Base-by-base conservation (phyloP, 2,329 filamentous ascomycete species). In the Phaeophleospora eucalypticola region DNA sequence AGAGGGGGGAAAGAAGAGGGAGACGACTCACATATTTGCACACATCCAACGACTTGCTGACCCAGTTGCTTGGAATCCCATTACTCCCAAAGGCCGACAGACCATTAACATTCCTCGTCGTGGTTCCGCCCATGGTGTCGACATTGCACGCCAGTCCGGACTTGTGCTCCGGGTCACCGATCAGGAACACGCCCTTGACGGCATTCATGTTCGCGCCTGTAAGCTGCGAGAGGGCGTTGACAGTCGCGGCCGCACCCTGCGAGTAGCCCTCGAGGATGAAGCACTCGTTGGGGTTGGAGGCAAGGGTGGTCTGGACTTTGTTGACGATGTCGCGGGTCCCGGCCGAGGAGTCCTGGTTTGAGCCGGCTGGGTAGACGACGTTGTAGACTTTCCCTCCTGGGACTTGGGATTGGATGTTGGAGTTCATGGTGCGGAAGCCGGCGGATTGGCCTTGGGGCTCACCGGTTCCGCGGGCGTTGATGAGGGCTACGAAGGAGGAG, bases 251-350 rank as follows among this genome's bases (percentile, higher is more conserved):
- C 2, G 67, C 67, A 16, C 64, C 67, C 47, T 68, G 66, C 2
- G 60, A 65, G 54, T 68, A 68, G 15, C 67, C 66, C 42, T 68
- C 59, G 1, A 69, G 58, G 39, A 68, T 61, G 48, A 68, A 67
- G 50, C 66, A 69, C 39, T 60, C 57, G 27, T 58, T 54, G 1
- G 65, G 59, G 33, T 52, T 56, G 0, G 53, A 39, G 0, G 24
- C n/a, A 1, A 68, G 56, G 4, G 54, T 60, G 10, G 45, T 47
- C 3, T 48, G 49, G 47, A 69, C 57, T n/a, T 65, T 53, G 51
- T 62, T 59, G 53, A 69, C 44, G 41, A 68, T 68, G 39, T 66
- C 64, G 9, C 21, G 17, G 3, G 66, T 67, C 2, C 61, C 65
- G 1, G 46, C 43, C 2, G 51, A 41, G 0, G 58, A 61, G 43